Evolutionary conservation across 1,284 basidiomycete species (phyloP).

Genomic region (Cutaneotrichosporon sp.): DNA sequence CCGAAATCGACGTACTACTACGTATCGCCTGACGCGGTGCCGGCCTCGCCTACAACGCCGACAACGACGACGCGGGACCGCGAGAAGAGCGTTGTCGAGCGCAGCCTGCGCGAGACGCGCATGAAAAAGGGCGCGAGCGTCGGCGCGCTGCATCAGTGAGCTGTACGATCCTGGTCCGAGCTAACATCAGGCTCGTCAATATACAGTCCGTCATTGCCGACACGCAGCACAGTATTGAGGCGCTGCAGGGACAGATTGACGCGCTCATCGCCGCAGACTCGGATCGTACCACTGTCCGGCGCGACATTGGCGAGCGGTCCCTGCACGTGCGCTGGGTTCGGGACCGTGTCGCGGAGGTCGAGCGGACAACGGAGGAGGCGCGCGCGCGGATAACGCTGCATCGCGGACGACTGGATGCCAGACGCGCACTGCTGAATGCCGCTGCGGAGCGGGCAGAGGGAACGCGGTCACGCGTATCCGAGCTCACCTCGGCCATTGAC

Average conservation of each 20-base stretch:
- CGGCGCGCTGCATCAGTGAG: constrained; percentile 42
- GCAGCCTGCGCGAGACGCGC: constrained; percentile 44
- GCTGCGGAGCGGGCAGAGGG: constrained; percentile 29
- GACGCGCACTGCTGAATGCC: constrained; percentile 24
- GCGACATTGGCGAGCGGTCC: constrained; percentile 37
- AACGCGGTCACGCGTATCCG: constrained; percentile 14
- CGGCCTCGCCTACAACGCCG: not conserved
- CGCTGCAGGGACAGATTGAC: constrained; percentile 58
- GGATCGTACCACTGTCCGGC: constrained; percentile 54
- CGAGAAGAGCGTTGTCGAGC: constrained; percentile 28
- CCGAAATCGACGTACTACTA: constrained; percentile 27
- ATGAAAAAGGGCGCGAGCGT: constrained; percentile 45
- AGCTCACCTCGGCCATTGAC: constrained; percentile 23
- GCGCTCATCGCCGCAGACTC: constrained; percentile 52
- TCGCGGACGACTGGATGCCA: constrained; percentile 17
- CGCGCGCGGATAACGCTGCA: constrained; percentile 28
- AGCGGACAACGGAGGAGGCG: constrained; percentile 25
- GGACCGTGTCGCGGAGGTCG: constrained; percentile 25
- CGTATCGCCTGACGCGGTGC: constrained; percentile 2
- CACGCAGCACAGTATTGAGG: constrained; percentile 57
- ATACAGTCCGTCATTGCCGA: constrained; percentile 65
- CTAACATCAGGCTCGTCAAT: constrained; percentile 57
- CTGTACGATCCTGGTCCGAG: not conserved
- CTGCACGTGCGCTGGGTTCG: constrained; percentile 27
- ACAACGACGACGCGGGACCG: not conserved